Base-by-base conservation (phyloP, 1,284 basidiomycete species). In the Pyrrhoderma lamaoense region DNA sequence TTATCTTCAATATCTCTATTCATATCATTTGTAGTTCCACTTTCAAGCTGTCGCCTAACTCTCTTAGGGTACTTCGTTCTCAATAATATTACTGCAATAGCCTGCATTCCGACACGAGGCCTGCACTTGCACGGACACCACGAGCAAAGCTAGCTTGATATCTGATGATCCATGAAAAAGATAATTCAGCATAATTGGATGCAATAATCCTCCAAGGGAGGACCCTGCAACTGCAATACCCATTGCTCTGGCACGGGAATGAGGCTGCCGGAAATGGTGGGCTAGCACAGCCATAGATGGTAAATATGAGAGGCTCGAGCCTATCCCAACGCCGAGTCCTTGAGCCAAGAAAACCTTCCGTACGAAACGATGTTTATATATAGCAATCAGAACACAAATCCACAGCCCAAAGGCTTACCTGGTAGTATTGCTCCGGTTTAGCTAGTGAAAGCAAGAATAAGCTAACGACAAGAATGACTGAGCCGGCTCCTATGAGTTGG, bases 401-500 rank as follows among this genome's bases (percentile, higher is more conserved):
- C 42, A n/a, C n/a, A n/a, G n/a, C 56, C 61, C 57, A 36, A 13
- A 21, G 16, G 52, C 55, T 34, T 51, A 69, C 71, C 61, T 73
- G 71, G 56, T 73, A 73, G 50, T 67, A 71, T 44, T 72, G 64
- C 23, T 66, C 63, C 8, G 67, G 58, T n/a, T 69, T 63, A 0
- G 69, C 62, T 18, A 72, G 57, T 0, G 71, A 72, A 21, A 73
- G 64, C 71, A 72, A 71, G 60, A 73, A 72, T 3, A 72, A 62
- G 50, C 65, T 70, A 53, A 71, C 66, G 8, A 67, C 60, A 31
- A 68, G 65, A n/a, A 73, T 56, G 2, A 65, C 8, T 2, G 65
- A 60, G 1, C 69, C 71, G 9, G 61, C 62, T 9, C 71, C 65
- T 61, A 70, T 69, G 11, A 72, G 52, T 51, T 67, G 65, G 45